phyloP scores from a whole-genome alignment of 2,329 filamentous ascomycete species.

The Helotiales sp. region DNA sequence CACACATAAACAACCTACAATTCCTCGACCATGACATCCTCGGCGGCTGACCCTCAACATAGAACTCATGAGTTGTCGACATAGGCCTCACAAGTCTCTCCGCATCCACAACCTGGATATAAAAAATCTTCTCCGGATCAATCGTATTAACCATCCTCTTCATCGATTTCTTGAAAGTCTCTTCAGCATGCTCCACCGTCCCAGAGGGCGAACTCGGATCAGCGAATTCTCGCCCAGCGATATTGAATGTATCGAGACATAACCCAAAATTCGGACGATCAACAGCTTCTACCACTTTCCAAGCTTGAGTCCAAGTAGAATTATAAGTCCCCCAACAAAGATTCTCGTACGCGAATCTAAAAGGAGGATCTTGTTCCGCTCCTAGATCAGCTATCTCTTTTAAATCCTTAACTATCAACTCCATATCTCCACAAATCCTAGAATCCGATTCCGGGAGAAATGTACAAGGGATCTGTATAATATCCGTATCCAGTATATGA shows the following conservation, averaged over 20 bases:
- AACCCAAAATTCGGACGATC: slow-evolving; percentile 72
- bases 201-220: slow-evolving; percentile 55
- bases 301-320: slow-evolving; percentile 71
- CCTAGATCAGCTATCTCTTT: slow-evolving; percentile 67
- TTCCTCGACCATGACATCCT: slow-evolving; percentile 81
- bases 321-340: slow-evolving; percentile 71
- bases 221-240: slow-evolving; percentile 69
- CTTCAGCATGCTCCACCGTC: slow-evolving; percentile 29
- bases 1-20: slow-evolving; percentile 58
- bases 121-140: slow-evolving; percentile 55
- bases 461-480: slow-evolving; percentile 75
- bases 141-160: slow-evolving; percentile 24
- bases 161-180: slow-evolving; percentile 45
- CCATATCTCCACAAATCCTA: slow-evolving; percentile 45
- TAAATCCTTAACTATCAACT: slow-evolving; percentile 62
- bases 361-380: slow-evolving; percentile 48
- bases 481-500: slow-evolving; percentile 64
- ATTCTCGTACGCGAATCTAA: slow-evolving; percentile 73
- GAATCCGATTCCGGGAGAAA: slow-evolving; percentile 41
- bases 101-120: slow-evolving; percentile 75
- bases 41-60: slow-evolving; percentile 56
- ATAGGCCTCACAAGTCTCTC: slow-evolving; percentile 62
- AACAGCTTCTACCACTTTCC: slow-evolving; percentile 66
- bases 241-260: slow-evolving; percentile 78
- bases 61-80: slow-evolving; percentile 55